Evolutionary conservation across 768 basidiomycete genomes (phyloP), one percentile per base, ranked within the genome.

Genomic region (Trametopsis cervina): DNA sequence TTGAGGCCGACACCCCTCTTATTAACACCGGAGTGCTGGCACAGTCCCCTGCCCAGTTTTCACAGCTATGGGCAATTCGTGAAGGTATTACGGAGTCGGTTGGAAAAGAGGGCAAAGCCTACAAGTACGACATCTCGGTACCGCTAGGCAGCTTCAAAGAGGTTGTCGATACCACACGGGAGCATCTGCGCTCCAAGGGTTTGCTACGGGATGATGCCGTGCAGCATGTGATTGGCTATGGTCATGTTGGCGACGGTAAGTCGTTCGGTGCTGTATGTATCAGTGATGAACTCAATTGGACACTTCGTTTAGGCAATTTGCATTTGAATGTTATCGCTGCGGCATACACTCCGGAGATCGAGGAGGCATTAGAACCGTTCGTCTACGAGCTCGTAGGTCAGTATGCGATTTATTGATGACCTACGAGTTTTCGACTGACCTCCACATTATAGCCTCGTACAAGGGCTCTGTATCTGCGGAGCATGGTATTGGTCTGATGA

Each of bases 401-500:
- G 83, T 76, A 12, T n/a, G 3, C 27, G 20, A 4, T 49, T n/a
- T 22, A 5, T 15, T 44, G 17, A 26, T 10, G 27, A 4, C 4
- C 15, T 18, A 5, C 42, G 13, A 26, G n/a, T 29, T n/a, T 22
- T 4, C 15, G 39, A 40, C 18, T 17, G 9, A 11, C 39, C 39
- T 17, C 17, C 9, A 9, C 17, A 18, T 11, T 7, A 43, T 53
- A 90, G 87, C 82, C 17, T 80, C 78, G 1, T 76, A 87, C 60
- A 77, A 81, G 43, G 95, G 95, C 6, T 97, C 95, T 0, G 81
- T 99, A 55, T 97, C 94, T 4, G 95, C 95, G 1, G 95, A 99
- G 62, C 95, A 99, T 63, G 95, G 95, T 4, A 83, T 99, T 45
- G 94, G 95, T n/a, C 76, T 84, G 0, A 91, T 91, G 87, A 98